A percentile compares a stretch with the other conserved stretches of the same genome.
phyloP scores from a whole-genome alignment of 805 yeast genomes.

The Phaffomyces antillensis region DNA sequence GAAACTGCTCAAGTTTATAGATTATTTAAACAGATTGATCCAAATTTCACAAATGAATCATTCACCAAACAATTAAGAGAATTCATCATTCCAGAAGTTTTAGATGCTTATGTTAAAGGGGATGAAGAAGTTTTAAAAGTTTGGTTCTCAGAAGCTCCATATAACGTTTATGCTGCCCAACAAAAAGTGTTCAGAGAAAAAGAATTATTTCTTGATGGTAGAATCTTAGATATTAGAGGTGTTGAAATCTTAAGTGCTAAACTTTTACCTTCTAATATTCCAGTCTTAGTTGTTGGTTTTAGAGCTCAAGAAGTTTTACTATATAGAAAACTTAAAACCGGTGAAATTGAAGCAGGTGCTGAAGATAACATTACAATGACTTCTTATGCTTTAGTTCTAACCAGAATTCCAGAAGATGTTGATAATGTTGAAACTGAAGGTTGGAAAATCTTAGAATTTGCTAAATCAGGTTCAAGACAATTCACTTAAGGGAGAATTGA shows the following conservation, averaged over 20 bases:
- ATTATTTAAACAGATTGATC: slow-evolving; percentile 83
- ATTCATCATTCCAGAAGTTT: slow-evolving; percentile 87
- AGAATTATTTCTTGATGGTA: slow-evolving; percentile 85
- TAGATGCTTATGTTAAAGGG: slow-evolving; percentile 92
- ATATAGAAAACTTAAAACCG: slow-evolving; percentile 84
- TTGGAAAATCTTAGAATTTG: slow-evolving; percentile 93
- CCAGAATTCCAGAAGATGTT: slow-evolving; percentile 87
- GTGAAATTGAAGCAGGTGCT: slow-evolving; percentile 92
- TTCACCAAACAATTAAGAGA: slow-evolving; percentile 82
- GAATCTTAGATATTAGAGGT: slow-evolving; percentile 88
- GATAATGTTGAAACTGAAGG: slow-evolving; percentile 91
- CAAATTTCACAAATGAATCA: slow-evolving; percentile 70
- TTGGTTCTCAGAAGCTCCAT: slow-evolving; percentile 98
- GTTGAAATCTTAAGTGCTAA: slow-evolving; percentile 88
- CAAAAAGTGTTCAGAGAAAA: slow-evolving; percentile 89
- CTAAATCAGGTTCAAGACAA: slow-evolving; percentile 85
- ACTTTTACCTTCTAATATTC: slow-evolving; percentile 81
- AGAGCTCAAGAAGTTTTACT: slow-evolving; percentile 94
- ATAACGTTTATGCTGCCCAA: slow-evolving; percentile 86
- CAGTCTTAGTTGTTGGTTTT: slow-evolving; percentile 89
- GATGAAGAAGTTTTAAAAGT: slow-evolving; percentile 74
- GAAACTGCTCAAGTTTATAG: slow-evolving; percentile 91
- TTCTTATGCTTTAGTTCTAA: slow-evolving; percentile 93
- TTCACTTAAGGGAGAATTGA: slow-evolving; percentile 32
- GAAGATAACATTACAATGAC: slow-evolving; percentile 89